Conservation (phyloP, 2,329 filamentous ascomycete species). For the Zasmidium citrigriseum region DNA sequence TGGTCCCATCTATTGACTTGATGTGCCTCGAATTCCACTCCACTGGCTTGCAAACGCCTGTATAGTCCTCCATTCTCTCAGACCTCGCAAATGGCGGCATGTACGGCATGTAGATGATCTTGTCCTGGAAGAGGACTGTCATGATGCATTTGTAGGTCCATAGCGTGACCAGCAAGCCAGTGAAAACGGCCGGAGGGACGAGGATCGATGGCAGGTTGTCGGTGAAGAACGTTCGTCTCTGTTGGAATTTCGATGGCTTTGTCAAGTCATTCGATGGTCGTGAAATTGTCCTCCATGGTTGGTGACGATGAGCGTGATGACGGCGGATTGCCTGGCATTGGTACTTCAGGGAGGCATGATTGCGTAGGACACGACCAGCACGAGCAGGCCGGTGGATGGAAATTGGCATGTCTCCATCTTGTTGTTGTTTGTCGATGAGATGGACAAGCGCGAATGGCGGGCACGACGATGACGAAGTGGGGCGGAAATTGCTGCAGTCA, state of each 20-base stretch:
- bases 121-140: constrained; percentile 77
- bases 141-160: constrained; percentile 68
- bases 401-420: neutral
- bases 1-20: constrained; percentile 64
- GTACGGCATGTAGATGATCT: constrained; percentile 79
- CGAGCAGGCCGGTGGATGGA: neutral
- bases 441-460: neutral
- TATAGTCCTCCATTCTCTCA: constrained; percentile 68
- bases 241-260: neutral
- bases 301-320: no score
- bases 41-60: constrained; percentile 60
- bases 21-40: constrained; percentile 66
- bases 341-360: neutral
- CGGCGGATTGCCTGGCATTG: no score
- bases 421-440: neutral
- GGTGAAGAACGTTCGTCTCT: constrained; percentile 22
- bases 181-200: constrained; percentile 68
- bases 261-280: neutral
- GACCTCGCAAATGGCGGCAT: constrained; percentile 68
- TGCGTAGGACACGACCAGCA: neutral
- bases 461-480: constrained; percentile 14
- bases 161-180: constrained; percentile 64
- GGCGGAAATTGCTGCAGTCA: constrained; percentile 6
- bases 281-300: no score
- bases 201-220: constrained; percentile 48